Percentiles rank a stretch among this genome's conserved stretches.
phyloP scores from a whole-genome alignment of 345 rosid genomes.

The Excoecaria agallocha region DNA sequence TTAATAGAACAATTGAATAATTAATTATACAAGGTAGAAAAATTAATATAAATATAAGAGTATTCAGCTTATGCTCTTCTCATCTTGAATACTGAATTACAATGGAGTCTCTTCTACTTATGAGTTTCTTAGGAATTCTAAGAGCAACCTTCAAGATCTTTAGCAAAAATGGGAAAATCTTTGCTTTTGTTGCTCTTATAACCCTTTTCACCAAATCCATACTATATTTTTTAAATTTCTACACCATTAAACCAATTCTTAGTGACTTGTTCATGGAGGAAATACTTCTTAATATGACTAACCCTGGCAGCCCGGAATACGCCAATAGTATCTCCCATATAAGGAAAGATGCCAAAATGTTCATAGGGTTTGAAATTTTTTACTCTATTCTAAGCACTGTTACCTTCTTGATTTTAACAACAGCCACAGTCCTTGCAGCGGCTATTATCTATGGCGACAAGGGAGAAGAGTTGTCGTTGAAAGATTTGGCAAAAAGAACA shows the following conservation, averaged over 20 bases:
- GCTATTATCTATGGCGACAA: conserved; percentile 33
- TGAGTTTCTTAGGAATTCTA: too few species aligned
- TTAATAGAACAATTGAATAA: too few species aligned
- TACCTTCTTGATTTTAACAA: conserved; percentile 26
- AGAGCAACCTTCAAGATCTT: too few species aligned
- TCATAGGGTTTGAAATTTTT: conserved; percentile 27
- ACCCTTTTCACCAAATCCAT: conserved; percentile 27
- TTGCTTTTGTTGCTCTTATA: conserved; percentile 34
- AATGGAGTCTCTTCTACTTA: too few species aligned
- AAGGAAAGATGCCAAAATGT: conserved; percentile 20
- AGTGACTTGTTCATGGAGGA: conserved; percentile 23
- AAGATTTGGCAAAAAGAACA: conserved; percentile 27
- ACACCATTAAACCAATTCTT: conserved; percentile 32
- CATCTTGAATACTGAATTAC: too few species aligned
- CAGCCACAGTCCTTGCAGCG: conserved; percentile 36
- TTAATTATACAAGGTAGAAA: too few species aligned
- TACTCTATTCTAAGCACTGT: conserved; percentile 3
- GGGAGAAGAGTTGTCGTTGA: conserved; percentile 8
- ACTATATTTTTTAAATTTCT: conserved; percentile 25
- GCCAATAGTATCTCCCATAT: conserved; percentile 23
- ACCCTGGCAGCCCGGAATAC: conserved; percentile 30
- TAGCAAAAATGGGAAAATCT: conserved; percentile 36
- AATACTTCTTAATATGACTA: conserved; percentile 19
- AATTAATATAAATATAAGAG: too few species aligned
- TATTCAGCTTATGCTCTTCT: too few species aligned